These are phyloP conservation scores for Scedosporium dehoogii DNA, from an alignment of 2,329 filamentous ascomycete genomes.

Conservation along the genomic window DNA sequence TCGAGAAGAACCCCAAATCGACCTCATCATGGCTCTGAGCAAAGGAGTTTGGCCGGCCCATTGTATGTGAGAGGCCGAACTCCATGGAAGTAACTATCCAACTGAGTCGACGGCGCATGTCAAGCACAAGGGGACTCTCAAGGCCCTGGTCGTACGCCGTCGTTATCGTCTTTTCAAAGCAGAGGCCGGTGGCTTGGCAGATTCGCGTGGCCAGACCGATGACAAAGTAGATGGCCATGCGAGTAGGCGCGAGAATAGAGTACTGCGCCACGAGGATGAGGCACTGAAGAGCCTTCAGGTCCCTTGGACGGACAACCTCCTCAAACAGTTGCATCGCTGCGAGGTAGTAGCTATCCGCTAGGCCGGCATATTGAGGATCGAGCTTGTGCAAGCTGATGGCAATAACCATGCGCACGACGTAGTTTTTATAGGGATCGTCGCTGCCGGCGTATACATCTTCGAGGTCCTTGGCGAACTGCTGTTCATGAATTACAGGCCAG, in stretches of 20 bases:
- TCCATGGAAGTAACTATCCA: conserved; percentile 90
- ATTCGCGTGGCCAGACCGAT: conserved; percentile 80
- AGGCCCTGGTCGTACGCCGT: conserved; percentile 48
- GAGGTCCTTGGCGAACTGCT: conserved; percentile 63
- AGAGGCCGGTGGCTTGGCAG: conserved; percentile 78
- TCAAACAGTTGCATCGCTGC: conserved; percentile 80
- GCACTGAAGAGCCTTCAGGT: conserved; percentile 83
- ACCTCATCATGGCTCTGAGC: conserved; percentile 74
- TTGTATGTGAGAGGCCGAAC: conserved; percentile 73
- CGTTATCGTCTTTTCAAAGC: conserved; percentile 79
- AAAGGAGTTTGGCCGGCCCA: conserved; percentile 80
- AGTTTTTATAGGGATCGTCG: conserved; percentile 71
- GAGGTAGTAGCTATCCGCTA: conserved; percentile 91
- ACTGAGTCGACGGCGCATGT: conserved; percentile 79
- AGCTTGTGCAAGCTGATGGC: conserved; percentile 93
- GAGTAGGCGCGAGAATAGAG: conserved; percentile 81
- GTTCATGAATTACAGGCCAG: conserved; percentile 79
- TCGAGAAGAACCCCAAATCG: conserved; percentile 76
- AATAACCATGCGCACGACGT: conserved; percentile 81
- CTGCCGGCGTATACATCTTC: conserved; percentile 72
- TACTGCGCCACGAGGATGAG: conserved; percentile 82
- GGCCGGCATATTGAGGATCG: conserved; percentile 77
- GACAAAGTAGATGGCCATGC: conserved; percentile 88
- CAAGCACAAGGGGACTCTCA: conserved; percentile 65
- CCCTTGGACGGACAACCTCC: conserved; percentile 74